Evolutionary conservation across 2,329 filamentous ascomycete species (phyloP).

Genomic region (Cercospora brassicicola): DNA sequence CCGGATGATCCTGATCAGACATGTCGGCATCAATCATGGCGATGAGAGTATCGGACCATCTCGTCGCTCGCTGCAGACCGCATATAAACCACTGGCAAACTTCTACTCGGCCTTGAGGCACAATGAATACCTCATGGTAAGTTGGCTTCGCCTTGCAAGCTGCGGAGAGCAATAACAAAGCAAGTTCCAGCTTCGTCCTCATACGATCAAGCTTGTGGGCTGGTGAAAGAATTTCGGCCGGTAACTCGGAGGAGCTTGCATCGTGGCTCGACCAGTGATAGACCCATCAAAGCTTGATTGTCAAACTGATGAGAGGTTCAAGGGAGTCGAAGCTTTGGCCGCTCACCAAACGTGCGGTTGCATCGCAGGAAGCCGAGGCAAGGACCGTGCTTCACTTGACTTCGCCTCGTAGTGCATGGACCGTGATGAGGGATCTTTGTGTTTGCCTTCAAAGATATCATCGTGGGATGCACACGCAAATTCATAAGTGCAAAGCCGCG

Average conservation of each 20-base stretch:
- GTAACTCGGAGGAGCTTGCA: background rate
- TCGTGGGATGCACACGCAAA: background rate
- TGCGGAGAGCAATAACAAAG: background rate
- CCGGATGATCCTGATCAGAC: constrained; percentile 4
- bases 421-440: background rate
- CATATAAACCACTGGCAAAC: background rate
- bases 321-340: background rate
- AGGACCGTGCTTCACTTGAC: background rate
- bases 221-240: background rate
- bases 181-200: background rate
- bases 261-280: constrained; percentile 1
- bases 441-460: background rate
- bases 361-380: background rate
- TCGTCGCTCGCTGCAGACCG: background rate
- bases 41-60: background rate
- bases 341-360: background rate
- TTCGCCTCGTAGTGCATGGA: background rate
- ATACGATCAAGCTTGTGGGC: background rate
- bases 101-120: background rate
- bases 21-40: background rate
- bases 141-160: background rate
- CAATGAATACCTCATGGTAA: background rate
- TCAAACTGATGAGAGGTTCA: background rate
- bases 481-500: background rate
- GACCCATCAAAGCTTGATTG: background rate